Conservation (phyloP, 2,329 filamentous ascomycete species). For the Lasiodiplodia gonubiensis region DNA sequence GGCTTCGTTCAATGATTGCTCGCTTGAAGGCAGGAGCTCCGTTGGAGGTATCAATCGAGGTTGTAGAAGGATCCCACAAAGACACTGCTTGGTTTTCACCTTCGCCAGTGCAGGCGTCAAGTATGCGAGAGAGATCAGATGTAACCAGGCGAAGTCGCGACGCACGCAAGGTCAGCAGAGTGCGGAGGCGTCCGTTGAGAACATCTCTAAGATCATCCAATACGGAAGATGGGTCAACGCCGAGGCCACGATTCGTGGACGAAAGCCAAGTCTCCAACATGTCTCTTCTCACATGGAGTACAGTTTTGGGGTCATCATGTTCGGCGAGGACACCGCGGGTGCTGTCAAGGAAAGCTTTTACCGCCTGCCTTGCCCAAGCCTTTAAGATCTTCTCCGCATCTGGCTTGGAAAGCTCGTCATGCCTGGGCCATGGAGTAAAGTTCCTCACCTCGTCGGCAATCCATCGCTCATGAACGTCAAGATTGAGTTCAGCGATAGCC, state of each 20-base stretch:
- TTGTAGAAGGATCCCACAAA: slow-evolving; percentile 71
- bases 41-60: slow-evolving; percentile 68
- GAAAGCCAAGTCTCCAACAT: slow-evolving; percentile 78
- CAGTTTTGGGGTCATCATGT: slow-evolving; percentile 69
- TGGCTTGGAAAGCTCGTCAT: slow-evolving; percentile 66
- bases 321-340: slow-evolving; percentile 64
- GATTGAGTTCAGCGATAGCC: slow-evolving; percentile 69
- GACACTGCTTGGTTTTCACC: slow-evolving; percentile 54
- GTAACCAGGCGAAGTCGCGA: slow-evolving; percentile 69
- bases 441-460: slow-evolving; percentile 81
- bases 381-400: slow-evolving; percentile 50
- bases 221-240: slow-evolving; percentile 71
- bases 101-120: slow-evolving; percentile 62
- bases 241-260: slow-evolving; percentile 67
- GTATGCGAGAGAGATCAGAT: slow-evolving; percentile 65
- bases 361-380: slow-evolving; percentile 49
- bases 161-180: slow-evolving; percentile 68
- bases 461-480: slow-evolving; percentile 81
- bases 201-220: slow-evolving; percentile 70
- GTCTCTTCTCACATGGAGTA: slow-evolving; percentile 72
- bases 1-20: slow-evolving; percentile 69
- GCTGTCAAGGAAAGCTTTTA: slow-evolving; percentile 58
- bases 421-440: slow-evolving; percentile 85
- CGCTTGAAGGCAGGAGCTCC: slow-evolving; percentile 73
- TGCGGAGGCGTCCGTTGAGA: slow-evolving; percentile 71